Conservation (phyloP, 352 stramenopile genomes). For the Aphanomyces euteiches region DNA sequence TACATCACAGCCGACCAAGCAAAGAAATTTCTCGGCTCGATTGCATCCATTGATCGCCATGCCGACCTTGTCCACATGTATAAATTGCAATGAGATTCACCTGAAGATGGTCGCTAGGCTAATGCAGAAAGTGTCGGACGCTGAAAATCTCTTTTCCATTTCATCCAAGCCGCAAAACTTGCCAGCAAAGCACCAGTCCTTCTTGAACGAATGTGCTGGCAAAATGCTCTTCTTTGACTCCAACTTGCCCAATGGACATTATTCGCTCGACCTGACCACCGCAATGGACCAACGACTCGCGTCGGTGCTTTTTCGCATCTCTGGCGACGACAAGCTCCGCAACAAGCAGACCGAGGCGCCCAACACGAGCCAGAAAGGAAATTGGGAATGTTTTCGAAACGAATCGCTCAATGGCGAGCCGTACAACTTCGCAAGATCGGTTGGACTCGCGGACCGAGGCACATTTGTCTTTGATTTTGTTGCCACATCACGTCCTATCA, state of each 20-base stretch:
- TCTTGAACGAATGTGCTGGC: slow-evolving; percentile 25
- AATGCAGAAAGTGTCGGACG: slow-evolving; percentile 22
- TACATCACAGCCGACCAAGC: slow-evolving; percentile 26
- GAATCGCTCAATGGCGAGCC: slow-evolving; percentile 38
- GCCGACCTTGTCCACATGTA: slow-evolving; percentile 22
- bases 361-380: slow-evolving; percentile 32
- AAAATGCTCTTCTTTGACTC: slow-evolving; percentile 27
- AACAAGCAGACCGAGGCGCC: slow-evolving; percentile 19
- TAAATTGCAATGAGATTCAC: background rate
- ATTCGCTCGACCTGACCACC: slow-evolving; percentile 12
- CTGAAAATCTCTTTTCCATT: slow-evolving; percentile 6
- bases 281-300: slow-evolving; percentile 19
- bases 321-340: slow-evolving; percentile 24
- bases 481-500: slow-evolving; percentile 29
- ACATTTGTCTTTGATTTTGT: slow-evolving; percentile 42
- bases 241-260: slow-evolving; percentile 17
- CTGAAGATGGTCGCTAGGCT: slow-evolving; percentile 1
- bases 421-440: slow-evolving; percentile 29
- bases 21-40: slow-evolving; percentile 1
- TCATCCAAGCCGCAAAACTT: background rate
- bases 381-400: slow-evolving; percentile 53
- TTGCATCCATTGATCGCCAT: slow-evolving; percentile 17
- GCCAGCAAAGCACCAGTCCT: slow-evolving; percentile 9
- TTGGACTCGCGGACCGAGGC: slow-evolving; percentile 27
- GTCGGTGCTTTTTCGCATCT: slow-evolving; percentile 13